Evolutionary conservation across 1,284 basidiomycete genomes (phyloP).

Genomic region (Cutaneotrichosporon dermatis): DNA sequence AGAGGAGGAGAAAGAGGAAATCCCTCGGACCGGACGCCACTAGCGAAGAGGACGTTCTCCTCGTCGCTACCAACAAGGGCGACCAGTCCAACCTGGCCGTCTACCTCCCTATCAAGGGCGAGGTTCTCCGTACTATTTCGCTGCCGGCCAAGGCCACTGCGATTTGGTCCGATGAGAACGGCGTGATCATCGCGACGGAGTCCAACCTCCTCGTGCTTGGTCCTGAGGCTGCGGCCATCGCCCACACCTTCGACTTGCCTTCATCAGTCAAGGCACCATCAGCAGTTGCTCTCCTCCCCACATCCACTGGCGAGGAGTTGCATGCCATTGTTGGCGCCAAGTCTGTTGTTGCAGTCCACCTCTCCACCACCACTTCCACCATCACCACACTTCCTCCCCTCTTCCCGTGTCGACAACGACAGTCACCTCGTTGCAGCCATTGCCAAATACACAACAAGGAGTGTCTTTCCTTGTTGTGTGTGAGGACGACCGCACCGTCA

Average conservation of each 20-base stretch:
- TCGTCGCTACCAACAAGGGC: slow-evolving; percentile 36
- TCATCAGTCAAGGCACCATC: slow-evolving; percentile 26
- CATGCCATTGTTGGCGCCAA: slow-evolving; percentile 34
- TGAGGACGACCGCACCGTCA: slow-evolving; percentile 69
- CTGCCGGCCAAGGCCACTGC: slow-evolving; percentile 33
- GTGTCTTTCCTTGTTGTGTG: slow-evolving; percentile 63
- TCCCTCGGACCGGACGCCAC: slow-evolving; percentile 13
- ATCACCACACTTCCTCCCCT: slow-evolving; percentile 35
- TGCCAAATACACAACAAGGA: slow-evolving; percentile 34
- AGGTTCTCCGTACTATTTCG: slow-evolving; percentile 30
- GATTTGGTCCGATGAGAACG: slow-evolving; percentile 33
- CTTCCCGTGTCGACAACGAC: slow-evolving; percentile 43
- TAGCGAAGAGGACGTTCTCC: slow-evolving; percentile 34
- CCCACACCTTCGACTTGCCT: slow-evolving; percentile 34
- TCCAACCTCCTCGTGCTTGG: slow-evolving; percentile 36
- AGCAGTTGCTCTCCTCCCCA: slow-evolving; percentile 34
- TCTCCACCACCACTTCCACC: slow-evolving; percentile 29
- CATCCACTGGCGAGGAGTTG: slow-evolving; percentile 30
- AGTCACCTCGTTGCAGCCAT: slow-evolving; percentile 36
- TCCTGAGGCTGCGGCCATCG: slow-evolving; percentile 29
- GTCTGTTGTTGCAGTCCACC: slow-evolving; percentile 33
- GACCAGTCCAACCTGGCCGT: slow-evolving; percentile 24
- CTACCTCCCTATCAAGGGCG: slow-evolving; percentile 31
- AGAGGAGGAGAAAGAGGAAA: slow-evolving; percentile 33
- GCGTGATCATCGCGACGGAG: slow-evolving; percentile 30